Evolutionary conservation across 2,329 filamentous ascomycete species (phyloP).

Genomic region (Exserohilum rostratum): DNA sequence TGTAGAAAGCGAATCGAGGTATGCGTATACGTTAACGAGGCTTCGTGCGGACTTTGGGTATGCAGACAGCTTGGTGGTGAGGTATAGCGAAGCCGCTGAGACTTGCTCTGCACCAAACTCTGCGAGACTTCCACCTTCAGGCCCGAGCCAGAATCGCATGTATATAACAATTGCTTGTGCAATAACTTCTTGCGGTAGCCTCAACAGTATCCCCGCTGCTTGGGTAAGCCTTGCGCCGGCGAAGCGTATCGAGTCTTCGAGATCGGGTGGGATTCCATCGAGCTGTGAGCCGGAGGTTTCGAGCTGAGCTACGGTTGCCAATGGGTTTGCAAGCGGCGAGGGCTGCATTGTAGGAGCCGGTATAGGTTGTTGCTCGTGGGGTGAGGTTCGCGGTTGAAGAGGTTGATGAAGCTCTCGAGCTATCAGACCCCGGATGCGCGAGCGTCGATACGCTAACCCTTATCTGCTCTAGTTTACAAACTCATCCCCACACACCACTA

Average conservation of each 20-base stretch:
- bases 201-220: conserved; percentile 78
- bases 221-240: conserved; percentile 76
- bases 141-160: conserved; percentile 77
- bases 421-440: not conserved
- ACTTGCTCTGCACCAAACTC: conserved; percentile 69
- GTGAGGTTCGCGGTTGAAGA: conserved; percentile 3
- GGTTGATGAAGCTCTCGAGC: conserved; percentile 13
- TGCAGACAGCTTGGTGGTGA: conserved; percentile 81
- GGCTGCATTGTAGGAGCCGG: conserved; percentile 29
- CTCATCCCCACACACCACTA: not conserved
- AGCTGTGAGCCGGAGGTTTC: conserved; percentile 61
- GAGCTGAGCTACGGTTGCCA: conserved; percentile 75
- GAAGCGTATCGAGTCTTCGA: conserved; percentile 75
- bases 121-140: conserved; percentile 56
- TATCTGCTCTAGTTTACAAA: conserved; percentile 6
- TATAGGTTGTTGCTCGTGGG: not conserved
- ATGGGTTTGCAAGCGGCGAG: conserved; percentile 66
- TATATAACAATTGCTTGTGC: conserved; percentile 84
- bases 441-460: conserved; percentile 6
- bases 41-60: conserved; percentile 78
- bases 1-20: conserved; percentile 70
- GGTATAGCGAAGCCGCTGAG: conserved; percentile 80
- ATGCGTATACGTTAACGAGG: conserved; percentile 82
- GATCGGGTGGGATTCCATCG: conserved; percentile 66
- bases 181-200: conserved; percentile 83